Evolutionary conservation across 345 rosid species (phyloP), one percentile per base, ranked within the genome.

Genomic region (Microthlaspi erraticum): DNA sequence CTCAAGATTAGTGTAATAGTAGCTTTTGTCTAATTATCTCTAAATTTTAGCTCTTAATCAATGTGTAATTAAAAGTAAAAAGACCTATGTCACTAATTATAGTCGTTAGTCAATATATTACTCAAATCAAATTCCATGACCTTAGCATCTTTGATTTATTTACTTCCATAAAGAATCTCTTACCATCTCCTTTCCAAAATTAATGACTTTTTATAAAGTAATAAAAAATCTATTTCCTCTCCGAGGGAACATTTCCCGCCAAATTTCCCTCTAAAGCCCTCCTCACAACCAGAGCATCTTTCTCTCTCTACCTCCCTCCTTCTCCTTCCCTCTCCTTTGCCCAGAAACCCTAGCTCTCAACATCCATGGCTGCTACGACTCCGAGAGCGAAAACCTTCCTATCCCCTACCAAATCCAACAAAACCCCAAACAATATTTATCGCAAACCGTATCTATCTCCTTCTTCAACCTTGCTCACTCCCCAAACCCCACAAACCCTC

Each of bases 161-260:
- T 10, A 29, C 29, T 29, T 4, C 23, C 8, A 52, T 1, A 4
- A 41, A 37, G 16, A 50, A 23, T 65, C 10, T 18, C 8, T 45
- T 16, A 37, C 26, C 29, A 52, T 1, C 31, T 41, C 20, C 16
- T 72, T 72, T 43, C 69, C 64, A 53, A 62, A 62, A 72, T 53
- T 14, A 43, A 42, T 36, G 6, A 0, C 10, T 49, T 36, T 46
- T 64, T 10, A 0, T 48, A 56, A 64, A 64, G 66, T 13, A 48
- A 73, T 37, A 7, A 63, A 43, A 36, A 34, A 46, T 1, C 4
- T 8, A 52, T 71, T 73, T 66, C 77, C 57, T 73, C 72, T 57
- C 66, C 68, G 86, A 51, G 81, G 83, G 87, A 80, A 81, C 55
- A 63, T 80, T 84, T 88, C 85, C 86, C 94, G 94, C 94, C 91